Evolutionary conservation across 768 basidiomycete genomes (phyloP), one percentile per base, ranked within the genome.

Genomic region (Trametes meyenii): DNA sequence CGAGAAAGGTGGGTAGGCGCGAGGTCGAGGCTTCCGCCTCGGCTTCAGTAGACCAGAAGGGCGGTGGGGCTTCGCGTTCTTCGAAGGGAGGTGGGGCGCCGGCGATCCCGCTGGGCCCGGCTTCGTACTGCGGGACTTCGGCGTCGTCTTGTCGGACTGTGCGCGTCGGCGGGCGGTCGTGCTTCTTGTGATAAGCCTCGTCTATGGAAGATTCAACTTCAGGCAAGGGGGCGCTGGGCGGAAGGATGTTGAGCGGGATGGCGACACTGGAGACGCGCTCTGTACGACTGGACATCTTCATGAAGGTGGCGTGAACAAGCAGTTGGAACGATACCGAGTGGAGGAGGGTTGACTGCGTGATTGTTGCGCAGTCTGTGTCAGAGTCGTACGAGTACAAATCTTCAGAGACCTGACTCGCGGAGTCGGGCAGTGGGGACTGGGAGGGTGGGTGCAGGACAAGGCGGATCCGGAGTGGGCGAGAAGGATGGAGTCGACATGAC

Each of bases 401-500:
- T 12, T 60, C 64, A 7, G 65, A 50, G 21, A 51, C 40, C 12
- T 64, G 58, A 42, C 44, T n/a, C 1, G 60, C 49, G 0, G 64
- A 46, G 5, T 52, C 39, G 11, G 57, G 57, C 7, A 46, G 45
- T 6, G 67, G 57, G 2, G 64, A 46, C 17, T 61, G 62, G 5
- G 59, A 44, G 7, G 64, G 68, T 5, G 64, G 67, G 68, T 93
- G 93, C 16, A 98, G 78, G 29, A 96, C 77, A 61, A 98, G 90
- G 3, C 94, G 85, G 40, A 93, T 79, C 65, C 82, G 89, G 61
- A 95, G 83, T 3, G 89, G 81, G 14, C 82, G 83, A 46, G 84
- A 81, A 0, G 87, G 84, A 66, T 97, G 94, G 71, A 97, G 94
- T 48, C 94, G 87, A 72, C 94, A 94, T 19, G 93, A 89, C 44